These are phyloP conservation scores for Paramecium sonneborni DNA, from an alignment of 73 alveolate species.

Conservation along the genomic window DNA sequence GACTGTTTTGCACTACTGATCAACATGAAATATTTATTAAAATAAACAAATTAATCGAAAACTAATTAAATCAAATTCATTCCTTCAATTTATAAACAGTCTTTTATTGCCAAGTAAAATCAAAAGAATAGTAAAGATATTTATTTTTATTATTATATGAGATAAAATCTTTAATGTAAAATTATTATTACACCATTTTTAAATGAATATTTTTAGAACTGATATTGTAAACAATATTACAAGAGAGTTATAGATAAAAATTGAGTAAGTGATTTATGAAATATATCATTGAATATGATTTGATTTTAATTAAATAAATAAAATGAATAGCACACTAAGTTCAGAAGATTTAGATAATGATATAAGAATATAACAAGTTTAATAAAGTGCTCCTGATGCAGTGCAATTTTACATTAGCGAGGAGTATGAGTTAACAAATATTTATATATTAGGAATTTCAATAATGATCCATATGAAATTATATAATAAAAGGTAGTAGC, in stretches of 20 bases:
- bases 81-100: not conserved
- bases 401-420: not conserved
- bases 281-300: not conserved
- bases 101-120: no score
- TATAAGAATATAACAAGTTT: not conserved
- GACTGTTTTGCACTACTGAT: not conserved
- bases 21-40: not conserved
- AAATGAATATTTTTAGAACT: no score
- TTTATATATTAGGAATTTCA: not conserved
- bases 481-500: not conserved
- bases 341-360: slow-evolving; percentile 43
- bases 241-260: no score
- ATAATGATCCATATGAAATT: slow-evolving; percentile 1
- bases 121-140: no score
- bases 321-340: slow-evolving; percentile 3
- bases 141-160: no score
- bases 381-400: slow-evolving; percentile 21
- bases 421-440: not conserved
- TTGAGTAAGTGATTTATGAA: not conserved
- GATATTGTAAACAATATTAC: no score
- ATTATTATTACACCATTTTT: no score
- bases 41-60: not conserved
- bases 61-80: not conserved
- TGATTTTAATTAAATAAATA: not conserved
- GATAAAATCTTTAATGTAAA: no score